Conservation (phyloP, 768 basidiomycete genomes). For the Inosperma sp. region DNA sequence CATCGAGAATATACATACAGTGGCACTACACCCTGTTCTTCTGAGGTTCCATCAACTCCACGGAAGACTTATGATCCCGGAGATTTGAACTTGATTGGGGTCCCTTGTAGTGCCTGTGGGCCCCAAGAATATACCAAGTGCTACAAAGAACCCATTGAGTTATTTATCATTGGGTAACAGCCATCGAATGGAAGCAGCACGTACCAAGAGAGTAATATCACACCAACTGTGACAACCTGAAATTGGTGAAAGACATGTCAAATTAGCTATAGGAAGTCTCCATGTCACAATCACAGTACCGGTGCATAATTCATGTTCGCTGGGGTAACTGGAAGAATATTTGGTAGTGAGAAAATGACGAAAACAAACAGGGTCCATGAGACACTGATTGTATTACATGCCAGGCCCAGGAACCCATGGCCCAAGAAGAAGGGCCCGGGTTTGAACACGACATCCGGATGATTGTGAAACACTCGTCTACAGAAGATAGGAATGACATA, state of each 20-base stretch:
- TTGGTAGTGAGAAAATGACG: conserved; percentile 72
- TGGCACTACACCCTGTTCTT: no score
- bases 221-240: conserved; percentile 49
- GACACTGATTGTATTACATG: conserved; percentile 62
- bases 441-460: conserved; percentile 79
- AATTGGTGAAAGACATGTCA: conserved; percentile 1
- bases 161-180: conserved; percentile 9
- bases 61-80: no score
- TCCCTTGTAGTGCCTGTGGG: conserved; percentile 54
- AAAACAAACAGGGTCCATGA: conserved; percentile 63
- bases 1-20: no score
- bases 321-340: conserved; percentile 59
- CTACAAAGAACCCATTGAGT: conserved; percentile 23
- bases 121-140: conserved; percentile 50
- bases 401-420: conserved; percentile 55
- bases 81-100: conserved; percentile 43
- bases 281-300: conserved; percentile 35
- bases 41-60: no score
- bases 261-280: no score
- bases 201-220: conserved; percentile 50
- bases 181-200: conserved; percentile 17
- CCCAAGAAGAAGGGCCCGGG: conserved; percentile 89
- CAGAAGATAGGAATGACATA: conserved; percentile 82
- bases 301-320: conserved; percentile 81
- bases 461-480: conserved; percentile 61